Percentiles rank a stretch among this genome's conserved stretches.
Conservation (phyloP, 176 grass and related monocot species). For the Calamus simplicifolius region DNA sequence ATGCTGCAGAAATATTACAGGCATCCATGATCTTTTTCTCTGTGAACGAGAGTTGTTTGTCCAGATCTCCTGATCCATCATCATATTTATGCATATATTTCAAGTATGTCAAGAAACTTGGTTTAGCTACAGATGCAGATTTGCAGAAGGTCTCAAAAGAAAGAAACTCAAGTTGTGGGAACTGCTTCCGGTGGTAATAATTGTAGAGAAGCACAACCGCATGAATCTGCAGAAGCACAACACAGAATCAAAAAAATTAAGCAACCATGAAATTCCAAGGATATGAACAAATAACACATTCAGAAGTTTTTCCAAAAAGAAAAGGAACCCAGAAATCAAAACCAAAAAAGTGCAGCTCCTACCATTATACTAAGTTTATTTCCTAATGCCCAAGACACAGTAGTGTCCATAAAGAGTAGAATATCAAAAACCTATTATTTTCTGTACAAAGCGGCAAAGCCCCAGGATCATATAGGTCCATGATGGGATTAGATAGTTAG, state of each 20-base stretch:
- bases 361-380: too few relatives aligned
- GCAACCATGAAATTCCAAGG: not conserved
- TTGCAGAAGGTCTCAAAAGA: conserved; percentile 23
- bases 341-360: too few relatives aligned
- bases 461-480: too few relatives aligned
- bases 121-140: conserved; percentile 22
- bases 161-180: conserved; percentile 30
- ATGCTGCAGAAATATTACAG: conserved; percentile 35
- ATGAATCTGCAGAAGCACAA: conserved; percentile 38
- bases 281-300: too few relatives aligned
- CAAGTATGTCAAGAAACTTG: conserved; percentile 23
- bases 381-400: too few relatives aligned
- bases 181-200: conserved; percentile 65
- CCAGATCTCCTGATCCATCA: not conserved
- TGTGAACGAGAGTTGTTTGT: conserved; percentile 25
- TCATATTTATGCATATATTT: conserved; percentile 16
- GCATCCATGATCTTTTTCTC: conserved; percentile 33
- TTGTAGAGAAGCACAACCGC: conserved; percentile 59
- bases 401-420: too few relatives aligned
- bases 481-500: too few relatives aligned
- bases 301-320: too few relatives aligned
- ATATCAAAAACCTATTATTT: too few relatives aligned
- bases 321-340: too few relatives aligned
- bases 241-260: conserved; percentile 1
- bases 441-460: too few relatives aligned